Evolutionary conservation across 116 monocot species (phyloP), one percentile per base, ranked within the genome.

Genomic region (Dioscorea cayenensis): DNA sequence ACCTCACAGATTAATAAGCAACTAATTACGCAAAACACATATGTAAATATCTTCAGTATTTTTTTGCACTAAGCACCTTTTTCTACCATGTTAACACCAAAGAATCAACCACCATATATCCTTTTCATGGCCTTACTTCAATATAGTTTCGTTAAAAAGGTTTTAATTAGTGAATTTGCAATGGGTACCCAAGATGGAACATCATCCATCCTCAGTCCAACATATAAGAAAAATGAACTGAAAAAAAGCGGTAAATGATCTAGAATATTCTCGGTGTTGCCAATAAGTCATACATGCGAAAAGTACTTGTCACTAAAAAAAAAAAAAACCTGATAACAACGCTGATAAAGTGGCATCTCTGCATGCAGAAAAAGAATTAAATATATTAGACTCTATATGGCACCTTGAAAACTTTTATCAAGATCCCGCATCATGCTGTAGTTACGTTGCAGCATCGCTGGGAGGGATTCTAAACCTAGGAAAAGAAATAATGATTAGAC

Each of bases 331-430:
- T 25, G 25, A 25, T 1, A 35, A 60, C 22, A 14, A 36, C 13
- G 36, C 13, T 14, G 36, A 43, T 25, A 7, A 48, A 20, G 43
- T 60, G 60, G 9, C 14, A 11, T 19, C 49, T 5, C 23, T 1
- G 17, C 14, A 36, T 35, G 32, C 16, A 28, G 17, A 69, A 71
- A 32, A 35, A 37, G 28, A 28, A 37, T 58, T 28, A 36, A 36
- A 10, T 6, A 10, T 6, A 6, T 6, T 1, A n/a, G 37, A 28
- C 43, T 23, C 38, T 52, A 28, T 38, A 19, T 19, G 64, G 49
- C 77, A 85, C 85, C 78, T 27, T 68, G 75, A 36, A 85, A 65
- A 67, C 85, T 81, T 73, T 76, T 82, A 75, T 85, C 85, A n/a
- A 85, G 74, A 81, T 85, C 76, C 29, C 78, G 76, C 85, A 85